Evolutionary conservation across 129 eudicot species (phyloP).

Genomic region (Flaveria brownii): DNA sequence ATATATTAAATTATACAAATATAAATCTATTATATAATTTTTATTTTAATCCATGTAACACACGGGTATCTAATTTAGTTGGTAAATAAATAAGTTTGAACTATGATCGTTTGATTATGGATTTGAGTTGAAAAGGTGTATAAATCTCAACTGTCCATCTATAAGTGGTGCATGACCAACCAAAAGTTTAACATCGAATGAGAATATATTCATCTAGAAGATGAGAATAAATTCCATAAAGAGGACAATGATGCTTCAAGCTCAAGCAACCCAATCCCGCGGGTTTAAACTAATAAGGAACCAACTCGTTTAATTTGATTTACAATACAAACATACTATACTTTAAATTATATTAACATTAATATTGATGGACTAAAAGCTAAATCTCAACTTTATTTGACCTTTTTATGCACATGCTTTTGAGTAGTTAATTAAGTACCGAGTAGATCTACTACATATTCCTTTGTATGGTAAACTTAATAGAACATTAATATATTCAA

Average conservation of each 20-base stretch:
- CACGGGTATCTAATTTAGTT: rapidly evolving
- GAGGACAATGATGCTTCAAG: constrained; percentile 69
- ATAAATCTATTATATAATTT: no score
- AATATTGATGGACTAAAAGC: constrained; percentile 47
- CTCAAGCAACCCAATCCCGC: constrained; percentile 57
- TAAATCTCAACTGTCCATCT: constrained; percentile 31
- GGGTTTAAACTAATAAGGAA: constrained; percentile 33
- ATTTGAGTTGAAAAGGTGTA: constrained; percentile 27
- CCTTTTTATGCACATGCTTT: constrained; percentile 32
- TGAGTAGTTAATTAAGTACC: constrained; percentile 30
- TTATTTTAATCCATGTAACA: no score
- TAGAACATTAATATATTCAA: not conserved
- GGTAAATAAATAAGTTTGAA: not conserved
- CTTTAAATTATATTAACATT: constrained; percentile 12
- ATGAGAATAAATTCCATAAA: constrained; percentile 65
- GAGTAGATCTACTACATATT: constrained; percentile 30
- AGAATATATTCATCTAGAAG: constrained; percentile 68
- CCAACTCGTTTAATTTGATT: constrained; percentile 9
- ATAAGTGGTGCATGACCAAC: constrained; percentile 33
- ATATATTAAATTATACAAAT: no score
- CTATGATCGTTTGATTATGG: not conserved
- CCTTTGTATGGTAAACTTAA: not conserved
- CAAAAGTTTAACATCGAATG: constrained; percentile 39
- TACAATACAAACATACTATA: constrained; percentile 12
- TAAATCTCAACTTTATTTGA: constrained; percentile 55